These are phyloP conservation scores for Penicillium freii DNA, from an alignment of 2,329 filamentous ascomycete genomes.

Conservation along the genomic window DNA sequence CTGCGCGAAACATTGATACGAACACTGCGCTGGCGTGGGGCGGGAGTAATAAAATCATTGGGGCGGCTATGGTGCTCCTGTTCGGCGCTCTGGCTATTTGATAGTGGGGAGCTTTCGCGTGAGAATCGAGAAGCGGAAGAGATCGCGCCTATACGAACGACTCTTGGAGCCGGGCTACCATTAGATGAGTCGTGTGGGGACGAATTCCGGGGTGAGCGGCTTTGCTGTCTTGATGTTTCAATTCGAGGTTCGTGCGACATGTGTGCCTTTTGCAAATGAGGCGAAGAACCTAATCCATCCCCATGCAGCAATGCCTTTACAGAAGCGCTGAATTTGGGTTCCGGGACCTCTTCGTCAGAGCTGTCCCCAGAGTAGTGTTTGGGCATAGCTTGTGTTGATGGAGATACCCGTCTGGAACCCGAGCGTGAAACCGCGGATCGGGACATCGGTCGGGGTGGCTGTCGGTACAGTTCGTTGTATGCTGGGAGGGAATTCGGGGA, in stretches of 20 bases:
- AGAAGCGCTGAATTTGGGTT: slow-evolving; percentile 87
- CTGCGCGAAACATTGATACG: slow-evolving; percentile 44
- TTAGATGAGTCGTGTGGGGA: slow-evolving; percentile 40
- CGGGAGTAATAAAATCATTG: slow-evolving; percentile 48
- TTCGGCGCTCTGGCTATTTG: slow-evolving; percentile 35
- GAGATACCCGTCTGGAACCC: slow-evolving; percentile 35
- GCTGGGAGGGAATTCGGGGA: slow-evolving; percentile 41
- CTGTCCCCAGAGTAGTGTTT: slow-evolving; percentile 64
- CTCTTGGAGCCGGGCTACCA: slow-evolving; percentile 44
- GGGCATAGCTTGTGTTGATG: slow-evolving; percentile 24
- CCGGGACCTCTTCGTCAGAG: slow-evolving; percentile 89
- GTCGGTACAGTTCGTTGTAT: slow-evolving; percentile 37
- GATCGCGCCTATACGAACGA: slow-evolving; percentile 41
- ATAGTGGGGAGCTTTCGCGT: slow-evolving; percentile 41
- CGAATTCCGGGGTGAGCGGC: slow-evolving; percentile 34
- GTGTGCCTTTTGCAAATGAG: slow-evolving; percentile 37
- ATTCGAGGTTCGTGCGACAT: slow-evolving; percentile 26
- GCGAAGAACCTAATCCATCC: slow-evolving; percentile 51
- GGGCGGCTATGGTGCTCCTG: slow-evolving; percentile 25
- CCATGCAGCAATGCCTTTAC: slow-evolving; percentile 76
- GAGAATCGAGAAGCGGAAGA: slow-evolving; percentile 32
- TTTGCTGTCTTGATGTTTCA: slow-evolving; percentile 31
- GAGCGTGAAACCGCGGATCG: slow-evolving; percentile 38
- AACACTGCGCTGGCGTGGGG: slow-evolving; percentile 45
- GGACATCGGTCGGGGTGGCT: slow-evolving; percentile 38